phyloP scores from a whole-genome alignment of 108 stramenopile genomes.

The Nitzschia palea region DNA sequence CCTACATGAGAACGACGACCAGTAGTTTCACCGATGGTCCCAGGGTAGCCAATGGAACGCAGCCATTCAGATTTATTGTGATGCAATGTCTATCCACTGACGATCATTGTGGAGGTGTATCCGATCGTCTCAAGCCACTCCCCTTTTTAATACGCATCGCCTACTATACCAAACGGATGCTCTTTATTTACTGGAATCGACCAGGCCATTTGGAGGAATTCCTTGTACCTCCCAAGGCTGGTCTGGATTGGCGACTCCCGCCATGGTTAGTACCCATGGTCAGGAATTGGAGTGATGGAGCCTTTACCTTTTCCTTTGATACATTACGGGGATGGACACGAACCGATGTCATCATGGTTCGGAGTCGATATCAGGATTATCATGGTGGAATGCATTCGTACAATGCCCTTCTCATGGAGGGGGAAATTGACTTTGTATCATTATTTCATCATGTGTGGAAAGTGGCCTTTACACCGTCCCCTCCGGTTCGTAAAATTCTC shows the following conservation, averaged over 20 bases:
- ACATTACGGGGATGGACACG: background rate
- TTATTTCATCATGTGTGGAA: slow-evolving; percentile 37
- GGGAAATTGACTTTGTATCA: slow-evolving; percentile 13
- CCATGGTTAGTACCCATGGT: slow-evolving; percentile 10
- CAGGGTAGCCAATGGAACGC: background rate
- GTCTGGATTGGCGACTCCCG: slow-evolving; percentile 50
- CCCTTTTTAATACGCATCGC: slow-evolving; percentile 25
- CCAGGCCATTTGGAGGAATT: slow-evolving; percentile 42
- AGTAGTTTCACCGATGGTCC: background rate
- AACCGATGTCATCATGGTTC: background rate
- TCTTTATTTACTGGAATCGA: slow-evolving; percentile 42
- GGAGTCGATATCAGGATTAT: slow-evolving; percentile 26
- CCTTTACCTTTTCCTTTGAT: background rate
- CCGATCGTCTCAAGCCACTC: slow-evolving; percentile 37
- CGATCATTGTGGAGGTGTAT: slow-evolving; percentile 31
- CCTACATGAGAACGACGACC: slow-evolving; percentile 5
- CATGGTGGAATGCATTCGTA: background rate
- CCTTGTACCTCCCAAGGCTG: slow-evolving; percentile 42
- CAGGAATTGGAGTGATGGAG: background rate
- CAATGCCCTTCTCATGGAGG: slow-evolving; percentile 9
- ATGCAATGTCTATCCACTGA: slow-evolving; percentile 24
- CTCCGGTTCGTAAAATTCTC: slow-evolving; percentile 18
- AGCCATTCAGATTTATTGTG: slow-evolving; percentile 11
- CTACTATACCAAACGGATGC: slow-evolving; percentile 33
- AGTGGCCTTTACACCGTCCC: slow-evolving; percentile 44